A percentile compares a stretch with the other conserved stretches of the same genome.
phyloP scores from a whole-genome alignment of 2,329 filamentous ascomycete species.

The Fusarium citri region DNA sequence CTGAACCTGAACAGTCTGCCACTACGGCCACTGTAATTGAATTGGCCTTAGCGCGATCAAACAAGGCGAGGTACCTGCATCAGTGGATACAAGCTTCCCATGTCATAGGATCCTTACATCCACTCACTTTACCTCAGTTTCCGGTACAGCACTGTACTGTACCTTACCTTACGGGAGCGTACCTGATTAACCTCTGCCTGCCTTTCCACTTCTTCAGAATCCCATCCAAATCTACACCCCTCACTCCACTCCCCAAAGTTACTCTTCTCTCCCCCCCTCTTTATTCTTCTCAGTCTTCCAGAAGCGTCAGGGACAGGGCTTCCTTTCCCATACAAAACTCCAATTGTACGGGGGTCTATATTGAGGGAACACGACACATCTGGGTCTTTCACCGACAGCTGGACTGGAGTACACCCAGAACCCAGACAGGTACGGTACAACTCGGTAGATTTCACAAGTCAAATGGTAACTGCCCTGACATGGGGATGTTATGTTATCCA shows the following conservation, averaged over 20 bases:
- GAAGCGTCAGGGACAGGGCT: conserved; percentile 41
- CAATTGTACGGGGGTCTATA: conserved; percentile 29
- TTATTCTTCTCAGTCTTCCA: conserved; percentile 41
- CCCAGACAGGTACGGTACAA: conserved; percentile 11
- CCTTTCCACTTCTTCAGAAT: conserved; percentile 2
- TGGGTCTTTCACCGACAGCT: conserved; percentile 37
- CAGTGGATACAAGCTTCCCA: conserved; percentile 39
- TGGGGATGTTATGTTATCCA: conserved; percentile 41
- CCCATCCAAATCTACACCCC: conserved; percentile 32
- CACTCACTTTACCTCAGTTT: conserved; percentile 10
- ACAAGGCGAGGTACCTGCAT: conserved; percentile 44
- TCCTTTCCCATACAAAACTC: conserved; percentile 26
- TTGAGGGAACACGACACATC: conserved; percentile 32
- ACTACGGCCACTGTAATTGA: conserved; percentile 1
- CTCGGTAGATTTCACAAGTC: conserved; percentile 31
- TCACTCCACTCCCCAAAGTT: conserved; percentile 16
- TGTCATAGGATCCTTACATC: conserved; percentile 16
- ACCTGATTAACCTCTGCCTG: conserved; percentile 11
- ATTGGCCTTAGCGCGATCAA: conserved; percentile 44
- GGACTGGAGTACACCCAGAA: background rate
- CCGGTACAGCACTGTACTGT: background rate
- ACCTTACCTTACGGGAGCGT: background rate
- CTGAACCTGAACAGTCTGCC: conserved; percentile 10
- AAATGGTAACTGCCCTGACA: conserved; percentile 32
- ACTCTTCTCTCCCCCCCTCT: conserved; percentile 24